phyloP scores from a whole-genome alignment of 331 rosid species.

The Phaseolus coccineus region DNA sequence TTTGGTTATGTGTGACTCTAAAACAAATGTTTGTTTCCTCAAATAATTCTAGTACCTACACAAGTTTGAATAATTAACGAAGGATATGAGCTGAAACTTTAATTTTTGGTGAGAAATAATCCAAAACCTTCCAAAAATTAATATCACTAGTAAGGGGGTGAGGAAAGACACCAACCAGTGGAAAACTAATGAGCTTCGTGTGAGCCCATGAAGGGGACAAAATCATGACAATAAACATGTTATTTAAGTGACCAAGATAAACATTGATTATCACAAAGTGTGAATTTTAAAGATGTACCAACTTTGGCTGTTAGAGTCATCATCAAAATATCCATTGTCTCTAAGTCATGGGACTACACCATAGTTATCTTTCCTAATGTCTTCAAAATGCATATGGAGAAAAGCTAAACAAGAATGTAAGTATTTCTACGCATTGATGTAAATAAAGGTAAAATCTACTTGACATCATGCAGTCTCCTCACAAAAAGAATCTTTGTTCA shows the following conservation, averaged over 20 bases:
- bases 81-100: constrained; percentile 28
- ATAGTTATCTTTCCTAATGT: constrained; percentile 75
- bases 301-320: constrained; percentile 98
- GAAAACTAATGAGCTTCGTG: constrained; percentile 88
- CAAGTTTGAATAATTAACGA: constrained; percentile 37
- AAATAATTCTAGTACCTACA: constrained; percentile 97
- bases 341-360: constrained; percentile 87
- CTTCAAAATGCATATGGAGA: constrained; percentile 95
- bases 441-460: constrained; percentile 50
- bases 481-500: constrained; percentile 93
- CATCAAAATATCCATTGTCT: constrained; percentile 98
- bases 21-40: constrained; percentile 97
- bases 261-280: not conserved
- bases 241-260: not conserved
- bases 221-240: constrained; percentile 33
- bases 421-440: constrained; percentile 21
- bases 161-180: constrained; percentile 96
- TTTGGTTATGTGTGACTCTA: constrained; percentile 82
- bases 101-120: constrained; percentile 32
- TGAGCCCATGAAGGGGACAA: constrained; percentile 73
- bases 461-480: constrained; percentile 99
- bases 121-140: constrained; percentile 80
- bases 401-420: constrained; percentile 39
- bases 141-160: constrained; percentile 98
- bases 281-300: constrained; percentile 52